Evolutionary conservation across 306 rosid genomes (phyloP), one percentile per base, ranked within the genome.

Genomic region (Trifolium pratense): DNA sequence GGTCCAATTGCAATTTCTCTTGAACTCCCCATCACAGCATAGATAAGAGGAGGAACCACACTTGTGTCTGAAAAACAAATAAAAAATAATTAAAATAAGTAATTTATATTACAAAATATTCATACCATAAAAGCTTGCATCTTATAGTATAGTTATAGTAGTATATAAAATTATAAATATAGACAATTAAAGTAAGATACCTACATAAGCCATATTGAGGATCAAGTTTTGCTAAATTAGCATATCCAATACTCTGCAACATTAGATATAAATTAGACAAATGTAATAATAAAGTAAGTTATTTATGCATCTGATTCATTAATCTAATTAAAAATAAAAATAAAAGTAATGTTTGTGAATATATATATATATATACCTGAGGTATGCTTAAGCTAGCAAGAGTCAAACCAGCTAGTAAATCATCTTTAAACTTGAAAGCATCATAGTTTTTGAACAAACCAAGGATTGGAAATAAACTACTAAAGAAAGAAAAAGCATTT

Each of bases 1-100:
- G 98, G 98, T 43, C 98, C 98, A 25, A 93, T 89, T 46, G 98
- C 98, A 67, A 93, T 81, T 68, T 93, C 98, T 84, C 89, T 89
- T 74, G 98, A 93, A 15, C 97, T 93, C 63, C 98, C 98, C 98
- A 90, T 87, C 45, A 91, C 34, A 58, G 98, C 89, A 85, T 93
- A 93, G 62, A 93, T 84, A 67, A 93, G 76, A 64, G 98, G 98
- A 48, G 98, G 98, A 48, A 93, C 89, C 56, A 84, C 89, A 79
- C 97, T 93, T 16, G 97, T 93, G 70, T 93, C 98, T 93, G 79
- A 74, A 74, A 39, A 55, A 70, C 76, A 81, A 20, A 5, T 29
- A 68, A 39, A 39, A 39, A 39, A 1, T 20, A 9, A n/a, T n/a
- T n/a, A n/a, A n/a, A n/a, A n/a, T n/a, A n/a, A n/a, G n/a, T n/a